Evolutionary conservation across 78 protist genomes (phyloP), one percentile per base, ranked within the genome.

Genomic region (Dictyostelium brefeldianum): DNA sequence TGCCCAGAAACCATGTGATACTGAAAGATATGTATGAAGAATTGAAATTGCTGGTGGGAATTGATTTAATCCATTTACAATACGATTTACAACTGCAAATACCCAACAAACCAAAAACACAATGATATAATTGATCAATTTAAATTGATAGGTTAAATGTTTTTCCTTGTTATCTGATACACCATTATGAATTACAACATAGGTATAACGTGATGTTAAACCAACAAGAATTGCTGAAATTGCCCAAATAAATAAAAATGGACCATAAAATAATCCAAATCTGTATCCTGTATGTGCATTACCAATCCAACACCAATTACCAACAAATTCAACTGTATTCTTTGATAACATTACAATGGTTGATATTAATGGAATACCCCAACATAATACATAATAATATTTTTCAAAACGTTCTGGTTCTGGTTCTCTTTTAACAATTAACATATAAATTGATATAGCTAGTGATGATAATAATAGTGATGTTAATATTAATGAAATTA

Each of bases 281-380:
- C 92, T 27, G n/a, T 74, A 84, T 22, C 31, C 65, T 12, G 48
- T 56, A 27, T 43, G 59, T 1, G 11, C 4, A 17, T 46, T 48
- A 27, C 83, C 74, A 74, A 84, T 84, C 92, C 92, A 84, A 48
- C 92, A 84, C 92, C 92, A 84, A 54, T 41, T 59, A 71, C 92
- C 92, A 71, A 75, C n/a, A 20, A 46, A 74, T 18, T 59, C 22
- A 27, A 84, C 92, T 20, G 78, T 57, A 48, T 84, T 71, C n/a
- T 74, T 75, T 0, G 92, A 31, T 48, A 84, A 56, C 92, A 84
- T 84, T 9, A 84, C 65, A 75, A 84, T 75, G 14, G 83, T 59
- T 4, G 67, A n/a, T 56, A 75, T 59, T 25, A 84, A 7, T 57
- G 92, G 92, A 48, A 75, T 7, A 27, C 92, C 92, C 92, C 92